These are phyloP conservation scores for Spatholobus suberectus DNA, from an alignment of 306 rosid genomes.

Conservation along the genomic window DNA sequence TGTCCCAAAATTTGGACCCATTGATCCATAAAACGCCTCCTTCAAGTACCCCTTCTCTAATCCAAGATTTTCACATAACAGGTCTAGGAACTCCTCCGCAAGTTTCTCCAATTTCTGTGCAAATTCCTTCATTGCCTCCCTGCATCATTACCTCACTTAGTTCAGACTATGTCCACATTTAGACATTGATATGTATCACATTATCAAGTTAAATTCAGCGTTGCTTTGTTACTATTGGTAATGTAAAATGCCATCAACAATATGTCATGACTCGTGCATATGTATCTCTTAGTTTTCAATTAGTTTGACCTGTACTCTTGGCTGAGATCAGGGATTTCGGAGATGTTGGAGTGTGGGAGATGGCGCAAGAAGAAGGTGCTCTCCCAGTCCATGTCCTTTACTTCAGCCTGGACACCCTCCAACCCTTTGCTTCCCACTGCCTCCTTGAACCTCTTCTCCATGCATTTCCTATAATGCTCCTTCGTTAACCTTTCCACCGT, in stretches of 20 bases:
- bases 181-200: not conserved
- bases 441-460: conserved; percentile 80
- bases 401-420: conserved; percentile 52
- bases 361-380: conserved; percentile 74
- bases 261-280: not conserved
- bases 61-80: conserved; percentile 79
- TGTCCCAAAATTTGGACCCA: conserved; percentile 74
- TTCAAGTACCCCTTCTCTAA: conserved; percentile 67
- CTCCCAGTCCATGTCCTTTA: conserved; percentile 74
- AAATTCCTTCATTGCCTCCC: conserved; percentile 68
- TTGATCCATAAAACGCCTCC: conserved; percentile 64
- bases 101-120: conserved; percentile 58
- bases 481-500: conserved; percentile 68
- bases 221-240: too few species aligned
- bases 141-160: conserved; percentile 24
- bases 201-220: too few species aligned
- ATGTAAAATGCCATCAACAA: too few species aligned
- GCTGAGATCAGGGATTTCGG: conserved; percentile 62
- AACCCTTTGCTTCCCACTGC: conserved; percentile 55
- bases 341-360: conserved; percentile 63
- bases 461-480: conserved; percentile 64
- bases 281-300: too few species aligned
- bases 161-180: not conserved
- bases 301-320: conserved; percentile 53
- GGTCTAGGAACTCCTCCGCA: conserved; percentile 69